These are phyloP conservation scores for Strigomonas culicis DNA, from an alignment of 208 protist genomes.

Conservation along the genomic window DNA sequence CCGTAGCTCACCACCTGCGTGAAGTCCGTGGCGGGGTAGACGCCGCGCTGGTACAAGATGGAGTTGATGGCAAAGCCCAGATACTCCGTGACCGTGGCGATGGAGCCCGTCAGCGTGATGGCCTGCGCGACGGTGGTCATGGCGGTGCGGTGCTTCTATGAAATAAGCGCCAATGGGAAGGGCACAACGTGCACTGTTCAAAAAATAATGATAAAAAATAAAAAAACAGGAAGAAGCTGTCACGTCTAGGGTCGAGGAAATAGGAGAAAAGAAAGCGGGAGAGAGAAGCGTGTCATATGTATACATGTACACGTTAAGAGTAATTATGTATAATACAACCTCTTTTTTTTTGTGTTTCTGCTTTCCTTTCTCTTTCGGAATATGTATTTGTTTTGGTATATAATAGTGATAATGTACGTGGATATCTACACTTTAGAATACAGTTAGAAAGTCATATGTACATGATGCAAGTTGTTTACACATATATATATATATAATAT, in stretches of 20 bases:
- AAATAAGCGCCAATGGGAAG: too few relatives aligned
- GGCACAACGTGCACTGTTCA: too few relatives aligned
- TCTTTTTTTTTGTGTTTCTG: constrained; percentile 3
- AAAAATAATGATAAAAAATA: too few relatives aligned
- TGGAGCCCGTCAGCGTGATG: constrained; percentile 96
- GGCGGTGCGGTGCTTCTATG: neutral
- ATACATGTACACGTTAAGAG: too few relatives aligned
- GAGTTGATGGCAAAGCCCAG: constrained; percentile 94
- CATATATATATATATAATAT: too few relatives aligned
- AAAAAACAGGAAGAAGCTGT: too few relatives aligned
- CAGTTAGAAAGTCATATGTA: too few relatives aligned
- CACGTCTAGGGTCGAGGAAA: too few relatives aligned
- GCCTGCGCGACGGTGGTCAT: constrained; percentile 48
- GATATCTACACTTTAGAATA: neutral
- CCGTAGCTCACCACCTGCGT: constrained; percentile 94
- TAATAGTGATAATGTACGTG: neutral
- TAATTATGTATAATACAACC: neutral
- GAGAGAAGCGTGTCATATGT: too few relatives aligned
- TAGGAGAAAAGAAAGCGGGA: too few relatives aligned
- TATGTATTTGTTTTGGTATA: neutral
- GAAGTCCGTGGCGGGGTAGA: constrained; percentile 98
- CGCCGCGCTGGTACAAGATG: constrained; percentile 96
- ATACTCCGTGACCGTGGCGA: constrained; percentile 98
- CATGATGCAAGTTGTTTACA: too few relatives aligned
- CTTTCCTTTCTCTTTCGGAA: neutral